Base-by-base conservation (phyloP, 306 rosid species). In the Fragaria ananassa region DNA sequence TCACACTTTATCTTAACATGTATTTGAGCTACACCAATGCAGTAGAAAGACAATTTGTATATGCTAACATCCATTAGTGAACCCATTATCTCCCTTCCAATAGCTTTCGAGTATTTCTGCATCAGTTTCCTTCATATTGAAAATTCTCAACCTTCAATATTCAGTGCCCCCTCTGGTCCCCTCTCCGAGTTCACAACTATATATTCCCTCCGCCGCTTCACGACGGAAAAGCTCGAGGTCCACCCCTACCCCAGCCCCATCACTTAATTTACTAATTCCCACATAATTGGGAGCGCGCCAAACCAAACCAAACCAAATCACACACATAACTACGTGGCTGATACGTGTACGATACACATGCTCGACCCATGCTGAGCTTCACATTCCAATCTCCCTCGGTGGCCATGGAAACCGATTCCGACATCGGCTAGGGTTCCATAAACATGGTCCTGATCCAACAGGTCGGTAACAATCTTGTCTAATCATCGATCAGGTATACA, bases 251-350 rank as follows among this genome's bases (percentile, higher is more conserved):
- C 11, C 0, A 1, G 11, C 63, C 60, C 67, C 54, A 62, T 69
- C 44, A 17, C 45, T 61, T 29, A 29, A 29, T 29, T 61, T 54
- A 65, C 50, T 70, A 56, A 21, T 77, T 76, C 69, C 74, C 77
- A 53, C 45, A 25, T 66, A 56, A 23, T 44, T 13, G 46, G 49
- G 72, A 72, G 63, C 65, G 66, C 72, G 70, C 37, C 78, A 72
- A 44, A 42, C 44, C 44, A 39, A 42, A 41, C 27, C 78, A 72
- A 44, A 42, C 44, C 60, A 14, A 31, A 31, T 31, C 21, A 6
- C 42, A 6, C 21, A 62, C 41, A 29, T 60, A 60, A 4, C 12
- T 60, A 60, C 37, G 8, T 58, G 64, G 35, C 4, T 37, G 41
- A 37, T 37, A 37, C 41, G 8, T 41, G 44, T 63, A 15, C 35